Percentiles rank a stretch among this genome's conserved stretches.
phyloP scores from a whole-genome alignment of 176 grass and related monocot genomes.

The Phoenix dactylifera region DNA sequence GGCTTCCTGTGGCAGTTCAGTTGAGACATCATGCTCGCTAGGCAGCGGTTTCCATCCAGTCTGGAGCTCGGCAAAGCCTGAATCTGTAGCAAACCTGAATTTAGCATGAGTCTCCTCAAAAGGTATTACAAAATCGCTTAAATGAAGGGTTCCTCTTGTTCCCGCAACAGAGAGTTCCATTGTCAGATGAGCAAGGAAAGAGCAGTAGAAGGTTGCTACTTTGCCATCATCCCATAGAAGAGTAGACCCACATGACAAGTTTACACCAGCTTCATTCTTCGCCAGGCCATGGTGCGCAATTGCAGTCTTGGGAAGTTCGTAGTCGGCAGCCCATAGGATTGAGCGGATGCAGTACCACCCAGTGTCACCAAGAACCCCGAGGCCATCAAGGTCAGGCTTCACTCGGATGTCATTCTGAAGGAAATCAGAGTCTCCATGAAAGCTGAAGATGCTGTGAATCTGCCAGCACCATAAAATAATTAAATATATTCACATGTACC shows the following conservation, averaged over 20 bases:
- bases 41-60: constrained; percentile 45
- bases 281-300: constrained; percentile 21
- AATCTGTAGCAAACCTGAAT: constrained; percentile 32
- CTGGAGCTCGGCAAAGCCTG: constrained; percentile 28
- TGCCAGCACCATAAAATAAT: constrained; percentile 12
- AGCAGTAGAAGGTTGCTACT: constrained; percentile 45
- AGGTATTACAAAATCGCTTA: constrained; percentile 56
- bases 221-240: constrained; percentile 47
- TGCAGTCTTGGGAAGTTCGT: constrained; percentile 38
- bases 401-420: constrained; percentile 77
- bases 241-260: constrained; percentile 46
- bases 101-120: constrained; percentile 32
- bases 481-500: no score
- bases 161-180: constrained; percentile 48
- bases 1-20: constrained; percentile 55
- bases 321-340: constrained; percentile 57
- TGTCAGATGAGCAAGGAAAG: constrained; percentile 50
- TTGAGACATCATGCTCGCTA: constrained; percentile 25
- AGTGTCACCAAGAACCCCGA: constrained; percentile 50
- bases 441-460: constrained; percentile 47
- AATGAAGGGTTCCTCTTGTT: constrained; percentile 46
- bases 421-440: constrained; percentile 39
- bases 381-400: constrained; percentile 70
- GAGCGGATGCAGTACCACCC: constrained; percentile 79
- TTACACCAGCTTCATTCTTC: constrained; percentile 46